Evolutionary conservation across 257 asterid genomes (phyloP), one percentile per base, ranked within the genome.

Genomic region (Agastache rugosa): DNA sequence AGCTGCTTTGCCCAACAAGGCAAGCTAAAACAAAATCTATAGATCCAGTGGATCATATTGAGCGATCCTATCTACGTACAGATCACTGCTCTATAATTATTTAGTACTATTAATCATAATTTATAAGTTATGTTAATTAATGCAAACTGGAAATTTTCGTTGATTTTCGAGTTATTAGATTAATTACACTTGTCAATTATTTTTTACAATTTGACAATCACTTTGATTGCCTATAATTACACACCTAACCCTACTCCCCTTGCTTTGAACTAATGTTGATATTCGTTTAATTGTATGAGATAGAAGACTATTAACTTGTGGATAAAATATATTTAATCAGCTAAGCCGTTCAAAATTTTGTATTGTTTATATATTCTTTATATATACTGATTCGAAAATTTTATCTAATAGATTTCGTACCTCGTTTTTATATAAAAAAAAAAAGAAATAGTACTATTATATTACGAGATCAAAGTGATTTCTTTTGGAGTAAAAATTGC

Each of bases 1-100:
- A 47, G 48, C 39, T 74, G 76, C 63, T 53, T 61, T 69, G 76
- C 79, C 65, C 50, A 79, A 69, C 77, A 79, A 53, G 76, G 79
- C 51, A 72, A 62, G 34, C 66, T 58, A 8, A 68, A 19, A 68
- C 12, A 72, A 50, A 20, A 67, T 78, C 55, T 73, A 59, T 39
- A 25, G 14, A 67, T 16, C 29, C 27, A 48, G 79, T 34, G 68
- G 68, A n/a, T 63, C 50, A 17, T 9, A 63, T 69, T 14, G 11
- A n/a, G n/a, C n/a, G n/a, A 71, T 71, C 75, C 29, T 16, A 45
- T 22, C 66, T 41, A 58, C 3, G 17, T 6, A 31, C 41, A 37
- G 41, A 16, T 54, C 48, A 59, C 20, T 27, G 55, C 12, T 59
- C 55, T 61, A 25, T 3, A n/a, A n/a, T n/a, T 8, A 20, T 74